These are phyloP conservation scores for Zea luxurians DNA, from an alignment of 176 grass and related monocot species.

Conservation along the genomic window DNA sequence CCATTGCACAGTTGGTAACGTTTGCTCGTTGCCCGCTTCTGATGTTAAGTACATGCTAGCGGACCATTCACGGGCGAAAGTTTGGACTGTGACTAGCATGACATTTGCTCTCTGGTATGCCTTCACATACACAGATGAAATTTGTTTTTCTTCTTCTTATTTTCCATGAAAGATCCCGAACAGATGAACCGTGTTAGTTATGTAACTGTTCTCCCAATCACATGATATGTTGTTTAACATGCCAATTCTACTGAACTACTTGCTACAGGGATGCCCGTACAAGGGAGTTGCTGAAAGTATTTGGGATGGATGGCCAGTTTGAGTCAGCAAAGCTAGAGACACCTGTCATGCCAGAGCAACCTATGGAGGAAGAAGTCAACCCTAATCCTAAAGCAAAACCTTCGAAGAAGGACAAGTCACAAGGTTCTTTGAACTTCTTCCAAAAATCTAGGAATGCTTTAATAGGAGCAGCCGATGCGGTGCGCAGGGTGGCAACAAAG, in stretches of 20 bases:
- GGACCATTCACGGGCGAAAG: slow-evolving; percentile 68
- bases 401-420: slow-evolving; percentile 86
- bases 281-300: slow-evolving; percentile 88
- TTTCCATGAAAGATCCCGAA: background rate
- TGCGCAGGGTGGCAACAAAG: slow-evolving; percentile 85
- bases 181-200: slow-evolving; percentile 3
- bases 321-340: slow-evolving; percentile 56
- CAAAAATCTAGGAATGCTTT: slow-evolving; percentile 92
- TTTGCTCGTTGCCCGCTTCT: slow-evolving; percentile 74
- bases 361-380: slow-evolving; percentile 69
- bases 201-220: background rate
- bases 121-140: slow-evolving; percentile 18
- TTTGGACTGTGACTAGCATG: slow-evolving; percentile 76
- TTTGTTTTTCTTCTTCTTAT: background rate
- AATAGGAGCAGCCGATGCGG: slow-evolving; percentile 85
- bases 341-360: slow-evolving; percentile 63
- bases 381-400: slow-evolving; percentile 57
- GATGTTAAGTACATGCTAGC: slow-evolving; percentile 78
- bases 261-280: slow-evolving; percentile 83
- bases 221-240: background rate
- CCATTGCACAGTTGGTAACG: slow-evolving; percentile 73
- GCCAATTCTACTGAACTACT: background rate
- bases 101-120: slow-evolving; percentile 90
- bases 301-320: slow-evolving; percentile 81
- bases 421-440: slow-evolving; percentile 85